Evolutionary conservation across 352 stramenopile species (phyloP).

Genomic region (Globisporangium polare): DNA sequence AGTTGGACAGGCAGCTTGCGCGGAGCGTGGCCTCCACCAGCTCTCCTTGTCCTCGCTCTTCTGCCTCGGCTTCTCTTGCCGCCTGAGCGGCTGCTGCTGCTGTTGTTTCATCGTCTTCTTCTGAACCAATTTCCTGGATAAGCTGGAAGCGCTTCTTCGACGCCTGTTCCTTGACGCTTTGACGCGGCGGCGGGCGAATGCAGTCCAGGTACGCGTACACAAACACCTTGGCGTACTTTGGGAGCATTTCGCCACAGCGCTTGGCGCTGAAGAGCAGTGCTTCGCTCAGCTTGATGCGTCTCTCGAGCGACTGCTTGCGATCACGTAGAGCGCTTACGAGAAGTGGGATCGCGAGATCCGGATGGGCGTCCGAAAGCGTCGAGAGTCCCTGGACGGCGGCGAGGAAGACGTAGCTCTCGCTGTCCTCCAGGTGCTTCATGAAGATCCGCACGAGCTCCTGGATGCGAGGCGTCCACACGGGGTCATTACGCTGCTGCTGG

Average conservation of each 20-base stretch:
- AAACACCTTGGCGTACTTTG: constrained; percentile 66
- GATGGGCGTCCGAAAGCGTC: constrained; percentile 52
- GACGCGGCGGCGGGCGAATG: constrained; percentile 39
- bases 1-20: constrained; percentile 84
- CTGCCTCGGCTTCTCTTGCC: constrained; percentile 6
- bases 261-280: constrained; percentile 75
- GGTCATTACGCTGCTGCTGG: constrained; percentile 33
- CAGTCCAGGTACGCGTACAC: constrained; percentile 81
- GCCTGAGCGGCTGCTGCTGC: neutral
- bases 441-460: constrained; percentile 53
- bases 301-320: constrained; percentile 42
- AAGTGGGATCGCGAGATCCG: constrained; percentile 61
- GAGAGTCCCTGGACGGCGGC: constrained; percentile 72
- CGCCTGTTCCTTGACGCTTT: neutral
- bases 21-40: constrained; percentile 60
- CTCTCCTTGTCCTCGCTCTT: constrained; percentile 18
- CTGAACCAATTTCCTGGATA: constrained; percentile 44
- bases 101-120: neutral
- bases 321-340: constrained; percentile 53
- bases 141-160: constrained; percentile 32
- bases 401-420: constrained; percentile 85
- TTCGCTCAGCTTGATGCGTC: constrained; percentile 83
- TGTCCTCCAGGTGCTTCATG: constrained; percentile 55
- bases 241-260: constrained; percentile 69
- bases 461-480: constrained; percentile 47